A percentile compares a stretch with the other conserved stretches of the same genome.
phyloP scores from a whole-genome alignment of 495 filamentous ascomycete genomes.

The Aspergillus funiculosus region DNA sequence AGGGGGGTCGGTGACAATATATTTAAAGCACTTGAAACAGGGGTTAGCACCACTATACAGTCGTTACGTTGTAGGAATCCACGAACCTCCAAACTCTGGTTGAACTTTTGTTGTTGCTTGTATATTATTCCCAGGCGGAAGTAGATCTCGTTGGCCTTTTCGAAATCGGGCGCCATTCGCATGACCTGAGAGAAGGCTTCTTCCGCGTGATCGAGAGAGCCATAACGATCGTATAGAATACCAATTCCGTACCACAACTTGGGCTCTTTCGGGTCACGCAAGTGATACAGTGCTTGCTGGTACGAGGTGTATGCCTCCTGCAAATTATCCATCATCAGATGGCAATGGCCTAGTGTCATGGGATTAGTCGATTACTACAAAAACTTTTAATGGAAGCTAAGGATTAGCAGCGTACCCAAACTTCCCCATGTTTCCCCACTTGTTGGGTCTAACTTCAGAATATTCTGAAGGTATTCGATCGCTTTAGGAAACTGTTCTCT shows the following conservation, averaged over 20 bases:
- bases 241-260: constrained; percentile 99
- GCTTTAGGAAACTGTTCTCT: constrained; percentile 93
- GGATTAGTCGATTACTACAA: constrained; percentile 3
- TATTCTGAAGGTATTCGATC: constrained; percentile 85
- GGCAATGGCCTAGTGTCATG: constrained; percentile 68
- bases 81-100: constrained; percentile 77
- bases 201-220: constrained; percentile 94
- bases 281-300: constrained; percentile 88
- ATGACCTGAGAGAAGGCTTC: constrained; percentile 99
- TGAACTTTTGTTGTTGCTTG: constrained; percentile 96
- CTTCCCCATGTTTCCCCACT: constrained; percentile 98
- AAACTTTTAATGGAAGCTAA: neutral
- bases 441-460: constrained; percentile 78
- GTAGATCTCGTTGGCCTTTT: constrained; percentile 99
- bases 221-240: constrained; percentile 95
- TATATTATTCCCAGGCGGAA: constrained; percentile 98
- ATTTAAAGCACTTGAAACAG: constrained; percentile 79
- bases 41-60: no score
- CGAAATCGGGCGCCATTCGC: constrained; percentile 96
- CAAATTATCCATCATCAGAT: constrained; percentile 98
- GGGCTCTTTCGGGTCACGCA: constrained; percentile 95
- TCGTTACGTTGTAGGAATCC: no score
- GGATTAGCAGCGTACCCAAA: constrained; percentile 53
- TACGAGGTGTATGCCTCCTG: constrained; percentile 98
- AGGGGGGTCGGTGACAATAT: constrained; percentile 91